Conservation (phyloP, 148 eudicot genomes). For the Arctostaphylos glauca region DNA sequence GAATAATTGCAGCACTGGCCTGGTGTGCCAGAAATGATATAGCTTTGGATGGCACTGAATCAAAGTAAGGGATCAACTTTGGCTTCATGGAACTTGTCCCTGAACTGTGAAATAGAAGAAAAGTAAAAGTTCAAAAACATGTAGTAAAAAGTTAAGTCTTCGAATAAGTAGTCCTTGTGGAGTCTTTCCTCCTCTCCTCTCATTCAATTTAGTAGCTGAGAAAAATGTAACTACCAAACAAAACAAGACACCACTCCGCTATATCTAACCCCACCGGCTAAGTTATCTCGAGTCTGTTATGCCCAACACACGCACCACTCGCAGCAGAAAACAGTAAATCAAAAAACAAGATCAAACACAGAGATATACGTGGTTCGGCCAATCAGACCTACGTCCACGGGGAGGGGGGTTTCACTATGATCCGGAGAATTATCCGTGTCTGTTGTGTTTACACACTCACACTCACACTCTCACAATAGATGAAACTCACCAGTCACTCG, state of each 20-base stretch:
- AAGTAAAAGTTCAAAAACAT: neutral
- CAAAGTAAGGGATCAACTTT: slow-evolving; percentile 40
- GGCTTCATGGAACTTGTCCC: slow-evolving; percentile 46
- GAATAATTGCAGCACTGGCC: slow-evolving; percentile 24
- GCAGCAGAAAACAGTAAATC: too few species aligned
- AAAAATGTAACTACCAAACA: neutral
- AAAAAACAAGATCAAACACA: too few species aligned
- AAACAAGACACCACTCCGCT: neutral
- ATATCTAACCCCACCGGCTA: neutral
- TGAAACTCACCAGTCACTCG: too few species aligned
- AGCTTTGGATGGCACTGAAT: slow-evolving; percentile 30
- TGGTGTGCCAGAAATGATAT: slow-evolving; percentile 20
- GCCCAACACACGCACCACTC: too few species aligned
- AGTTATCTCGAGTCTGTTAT: too few species aligned
- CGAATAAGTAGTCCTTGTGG: neutral
- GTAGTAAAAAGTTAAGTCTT: neutral
- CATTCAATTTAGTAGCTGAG: neutral
- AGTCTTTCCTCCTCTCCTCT: neutral
- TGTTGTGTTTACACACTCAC: too few species aligned
- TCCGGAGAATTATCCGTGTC: too few species aligned
- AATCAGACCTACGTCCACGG: too few species aligned
- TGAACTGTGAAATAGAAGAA: slow-evolving; percentile 24
- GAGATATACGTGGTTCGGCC: too few species aligned
- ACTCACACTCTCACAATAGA: too few species aligned
- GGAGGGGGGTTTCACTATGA: too few species aligned